These are phyloP conservation scores for Neurospora sp. DNA, from an alignment of 495 filamentous ascomycete genomes.

Conservation along the genomic window DNA sequence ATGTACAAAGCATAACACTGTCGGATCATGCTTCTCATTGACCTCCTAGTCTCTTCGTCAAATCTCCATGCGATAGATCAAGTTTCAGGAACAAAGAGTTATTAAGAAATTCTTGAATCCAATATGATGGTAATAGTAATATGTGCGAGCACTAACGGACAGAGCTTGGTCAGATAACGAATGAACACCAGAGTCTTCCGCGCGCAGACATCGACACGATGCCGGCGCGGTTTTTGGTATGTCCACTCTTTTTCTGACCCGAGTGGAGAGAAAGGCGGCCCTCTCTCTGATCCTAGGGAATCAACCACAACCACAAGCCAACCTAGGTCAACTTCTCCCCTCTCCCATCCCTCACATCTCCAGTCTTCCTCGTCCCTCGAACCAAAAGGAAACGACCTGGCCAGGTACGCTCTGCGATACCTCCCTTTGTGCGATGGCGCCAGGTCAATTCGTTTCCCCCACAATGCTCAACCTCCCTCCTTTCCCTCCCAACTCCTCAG, in stretches of 20 bases:
- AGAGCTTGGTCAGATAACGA: not conserved
- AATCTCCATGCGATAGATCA: not conserved
- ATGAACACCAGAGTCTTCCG: not conserved
- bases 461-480: constrained; percentile 8
- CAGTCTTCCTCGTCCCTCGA: not conserved
- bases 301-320: not conserved
- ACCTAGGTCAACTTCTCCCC: not conserved
- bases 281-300: not conserved
- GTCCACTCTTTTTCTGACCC: not conserved
- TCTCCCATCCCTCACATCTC: not conserved
- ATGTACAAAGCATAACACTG: not conserved
- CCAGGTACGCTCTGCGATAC: not conserved
- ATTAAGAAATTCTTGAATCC: constrained; percentile 6
- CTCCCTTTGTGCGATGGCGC: not conserved
- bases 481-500: not conserved
- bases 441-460: not conserved
- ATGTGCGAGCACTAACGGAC: not conserved
- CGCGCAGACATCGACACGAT: not conserved
- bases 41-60: not conserved
- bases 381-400: constrained; percentile 2
- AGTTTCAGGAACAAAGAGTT: not conserved
- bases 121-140: not conserved
- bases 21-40: no score
- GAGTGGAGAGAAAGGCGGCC: not conserved
- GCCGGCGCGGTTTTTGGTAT: not conserved